Evolutionary conservation across 345 rosid species (phyloP).

Genomic region (Salix dunnii): DNA sequence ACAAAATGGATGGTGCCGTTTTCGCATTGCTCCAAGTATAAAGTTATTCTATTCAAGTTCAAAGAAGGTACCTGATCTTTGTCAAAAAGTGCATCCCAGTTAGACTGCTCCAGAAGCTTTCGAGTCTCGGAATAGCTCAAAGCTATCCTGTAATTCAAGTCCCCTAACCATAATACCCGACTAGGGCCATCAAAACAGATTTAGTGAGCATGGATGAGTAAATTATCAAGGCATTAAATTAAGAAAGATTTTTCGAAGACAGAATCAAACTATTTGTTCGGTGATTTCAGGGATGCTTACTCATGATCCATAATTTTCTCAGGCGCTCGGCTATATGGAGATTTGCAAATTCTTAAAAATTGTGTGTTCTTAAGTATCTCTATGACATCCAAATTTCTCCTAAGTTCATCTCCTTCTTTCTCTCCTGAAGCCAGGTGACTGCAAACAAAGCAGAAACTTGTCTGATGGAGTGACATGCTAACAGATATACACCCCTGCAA

Average conservation of each 20-base stretch:
- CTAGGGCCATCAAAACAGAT: slow-evolving; percentile 31
- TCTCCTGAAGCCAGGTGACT: slow-evolving; percentile 97
- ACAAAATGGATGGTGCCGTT: neutral
- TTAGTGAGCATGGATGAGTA: neutral
- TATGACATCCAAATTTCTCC: slow-evolving; percentile 74
- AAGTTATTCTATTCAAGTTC: neutral
- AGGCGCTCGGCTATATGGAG: slow-evolving; percentile 48
- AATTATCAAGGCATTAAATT: neutral
- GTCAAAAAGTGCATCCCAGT: slow-evolving; percentile 63
- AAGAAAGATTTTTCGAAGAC: neutral
- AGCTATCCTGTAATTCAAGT: slow-evolving; percentile 88
- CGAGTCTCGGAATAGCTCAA: slow-evolving; percentile 73
- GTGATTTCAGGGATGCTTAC: slow-evolving; percentile 42
- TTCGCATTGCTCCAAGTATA: neutral
- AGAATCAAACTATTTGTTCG: neutral
- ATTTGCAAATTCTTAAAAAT: slow-evolving; percentile 65
- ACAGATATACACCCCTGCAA: slow-evolving; percentile 92
- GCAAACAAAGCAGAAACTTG: slow-evolving; percentile 83
- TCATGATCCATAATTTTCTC: slow-evolving; percentile 69
- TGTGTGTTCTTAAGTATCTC: slow-evolving; percentile 86
- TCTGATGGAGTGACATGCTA: slow-evolving; percentile 75
- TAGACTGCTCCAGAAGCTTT: slow-evolving; percentile 50
- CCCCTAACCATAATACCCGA: slow-evolving; percentile 89
- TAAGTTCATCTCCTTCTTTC: slow-evolving; percentile 87
- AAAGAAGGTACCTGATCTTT: slow-evolving; percentile 78